Evolutionary conservation across 108 stramenopile genomes (phyloP), one percentile per base, ranked within the genome.

Genomic region (Mediolabrus comicus): DNA sequence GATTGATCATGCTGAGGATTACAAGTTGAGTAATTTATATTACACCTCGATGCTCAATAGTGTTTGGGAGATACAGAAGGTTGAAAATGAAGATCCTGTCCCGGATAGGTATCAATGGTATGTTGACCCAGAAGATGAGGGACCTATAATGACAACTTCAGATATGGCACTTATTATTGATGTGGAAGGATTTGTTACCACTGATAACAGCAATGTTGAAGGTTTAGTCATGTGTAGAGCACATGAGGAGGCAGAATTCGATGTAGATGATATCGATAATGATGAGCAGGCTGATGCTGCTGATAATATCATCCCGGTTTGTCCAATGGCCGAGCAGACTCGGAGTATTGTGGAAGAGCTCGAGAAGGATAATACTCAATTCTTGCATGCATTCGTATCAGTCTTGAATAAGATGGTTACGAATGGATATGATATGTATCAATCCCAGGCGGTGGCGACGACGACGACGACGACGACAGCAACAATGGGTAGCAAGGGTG

Each of bases 51-150:
- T 69, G 67, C 67, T 69, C 16, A 7, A 29, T 7, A 26, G 39
- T 1, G 56, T 32, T 4, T 59, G 67, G 67, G 36, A 69, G 24
- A 17, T 69, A 5, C 28, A 69, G 4, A 26, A 64, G 58, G 46
- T 62, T 9, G 34, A 31, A 49, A 79, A 75, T 41, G 31, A 73
- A 13, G 58, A 53, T 11, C 14, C 32, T 0, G 75, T 85, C 49
- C 84, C 84, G 10, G 31, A 58, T 57, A 70, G 79, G 12, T 70
- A 62, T 35, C 81, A 85, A 53, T 85, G 65, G 62, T 49, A 41
- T 12, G 51, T 33, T 17, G 56, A 58, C 10, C 55, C 35, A 12
- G 26, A 58, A 27, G 56, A 41, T 10, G 67, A 58, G 22, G 17
- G 67, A 22, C 67, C 67, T 17, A 58, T 69, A 22, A 59, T 59